Evolutionary conservation across 345 rosid species (phyloP).

Genomic region (Salix exigua): DNA sequence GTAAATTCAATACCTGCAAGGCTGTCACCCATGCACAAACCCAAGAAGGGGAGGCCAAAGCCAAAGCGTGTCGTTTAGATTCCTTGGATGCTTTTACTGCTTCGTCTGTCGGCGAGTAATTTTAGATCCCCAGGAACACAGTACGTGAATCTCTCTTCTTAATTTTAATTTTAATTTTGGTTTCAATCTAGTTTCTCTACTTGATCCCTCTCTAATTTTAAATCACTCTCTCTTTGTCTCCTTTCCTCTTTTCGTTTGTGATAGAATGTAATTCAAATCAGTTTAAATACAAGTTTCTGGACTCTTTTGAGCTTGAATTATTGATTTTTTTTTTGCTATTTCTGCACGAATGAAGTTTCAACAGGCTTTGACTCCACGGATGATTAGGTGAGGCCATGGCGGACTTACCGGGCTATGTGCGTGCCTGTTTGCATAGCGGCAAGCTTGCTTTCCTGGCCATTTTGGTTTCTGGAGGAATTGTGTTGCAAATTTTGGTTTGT

Average conservation of each 20-base stretch:
- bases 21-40: background rate
- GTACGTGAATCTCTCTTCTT: background rate
- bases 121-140: background rate
- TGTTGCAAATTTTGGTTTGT: conserved; percentile 83
- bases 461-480: conserved; percentile 80
- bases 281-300: background rate
- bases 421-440: conserved; percentile 72
- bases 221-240: background rate
- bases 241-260: background rate
- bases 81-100: background rate
- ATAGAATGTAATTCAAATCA: background rate
- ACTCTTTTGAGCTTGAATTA: background rate
- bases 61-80: background rate
- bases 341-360: background rate
- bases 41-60: background rate
- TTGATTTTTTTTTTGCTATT: background rate
- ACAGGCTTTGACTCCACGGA: background rate
- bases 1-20: too few relatives aligned
- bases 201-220: background rate
- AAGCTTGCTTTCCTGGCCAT: conserved; percentile 82
- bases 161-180: background rate
- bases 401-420: conserved; percentile 69
- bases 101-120: background rate
- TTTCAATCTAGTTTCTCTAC: background rate
- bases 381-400: conserved; percentile 42